A percentile compares a stretch with the other conserved stretches of the same genome.
These are phyloP conservation scores for Amphicarpaea edgeworthii DNA, from an alignment of 306 rosid genomes.

Conservation along the genomic window DNA sequence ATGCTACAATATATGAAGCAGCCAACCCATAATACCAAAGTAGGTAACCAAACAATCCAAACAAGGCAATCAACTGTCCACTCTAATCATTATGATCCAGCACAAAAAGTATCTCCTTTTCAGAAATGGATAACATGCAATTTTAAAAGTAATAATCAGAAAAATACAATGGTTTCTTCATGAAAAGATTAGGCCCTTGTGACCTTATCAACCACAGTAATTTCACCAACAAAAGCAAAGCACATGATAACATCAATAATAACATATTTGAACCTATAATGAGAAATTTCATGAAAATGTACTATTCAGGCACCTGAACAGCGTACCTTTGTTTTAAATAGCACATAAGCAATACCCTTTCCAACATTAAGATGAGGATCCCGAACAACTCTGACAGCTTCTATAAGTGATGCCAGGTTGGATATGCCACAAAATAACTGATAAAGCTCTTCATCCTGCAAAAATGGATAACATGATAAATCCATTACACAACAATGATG, in stretches of 20 bases:
- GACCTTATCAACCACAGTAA: slow-evolving; percentile 8
- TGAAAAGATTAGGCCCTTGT: neutral
- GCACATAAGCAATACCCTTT: slow-evolving; percentile 91
- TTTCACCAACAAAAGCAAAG: slow-evolving; percentile 7
- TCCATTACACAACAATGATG: neutral
- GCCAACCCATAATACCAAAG: slow-evolving; percentile 10
- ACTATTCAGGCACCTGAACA: neutral
- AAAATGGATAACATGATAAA: slow-evolving; percentile 29
- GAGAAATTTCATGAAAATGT: neutral
- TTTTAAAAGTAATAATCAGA: slow-evolving; percentile 11
- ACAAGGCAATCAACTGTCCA: neutral
- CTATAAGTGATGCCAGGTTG: slow-evolving; percentile 65
- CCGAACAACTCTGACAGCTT: slow-evolving; percentile 87
- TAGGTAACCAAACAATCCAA: slow-evolving; percentile 11
- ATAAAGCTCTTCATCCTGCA: slow-evolving; percentile 96
- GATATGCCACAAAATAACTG: slow-evolving; percentile 73
- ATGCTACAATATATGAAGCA: too few relatives aligned
- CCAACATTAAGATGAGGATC: slow-evolving; percentile 83
- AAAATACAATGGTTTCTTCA: slow-evolving; percentile 4
- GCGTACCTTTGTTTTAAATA: slow-evolving; percentile 84
- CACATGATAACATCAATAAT: slow-evolving; percentile 3
- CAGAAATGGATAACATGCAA: slow-evolving; percentile 24
- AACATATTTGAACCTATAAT: neutral
- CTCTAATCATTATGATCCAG: neutral
- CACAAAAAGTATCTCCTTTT: slow-evolving; percentile 1